Conservation (phyloP, 2,329 filamentous ascomycete genomes). For the Hortaea werneckii region DNA sequence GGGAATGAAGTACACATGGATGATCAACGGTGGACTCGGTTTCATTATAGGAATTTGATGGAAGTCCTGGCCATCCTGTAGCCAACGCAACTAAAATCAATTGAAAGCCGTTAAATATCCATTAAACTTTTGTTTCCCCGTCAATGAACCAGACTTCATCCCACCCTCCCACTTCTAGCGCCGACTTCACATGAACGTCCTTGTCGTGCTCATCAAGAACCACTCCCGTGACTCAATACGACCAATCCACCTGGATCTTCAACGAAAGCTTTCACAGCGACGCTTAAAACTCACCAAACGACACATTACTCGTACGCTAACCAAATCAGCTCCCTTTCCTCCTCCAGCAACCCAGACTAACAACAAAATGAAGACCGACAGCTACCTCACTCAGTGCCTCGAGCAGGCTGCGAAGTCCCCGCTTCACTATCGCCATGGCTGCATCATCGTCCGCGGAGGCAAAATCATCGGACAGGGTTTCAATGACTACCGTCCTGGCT, state of each 20-base stretch:
- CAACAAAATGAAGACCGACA: constrained; percentile 36
- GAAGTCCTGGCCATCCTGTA: no score
- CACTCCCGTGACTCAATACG: no score
- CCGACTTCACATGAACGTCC: no score
- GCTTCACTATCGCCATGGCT: constrained; percentile 42
- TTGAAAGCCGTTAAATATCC: no score
- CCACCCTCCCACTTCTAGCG: no score
- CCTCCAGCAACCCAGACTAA: constrained; percentile 8
- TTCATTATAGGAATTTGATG: no score
- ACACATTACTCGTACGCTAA: not conserved
- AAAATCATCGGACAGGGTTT: constrained; percentile 44
- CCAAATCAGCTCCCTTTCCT: not conserved
- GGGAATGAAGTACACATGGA: no score
- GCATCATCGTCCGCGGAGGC: constrained; percentile 42
- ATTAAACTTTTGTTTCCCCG: no score
- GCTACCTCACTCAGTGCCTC: constrained; percentile 41
- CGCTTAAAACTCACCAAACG: not conserved
- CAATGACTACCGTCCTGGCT: constrained; percentile 42
- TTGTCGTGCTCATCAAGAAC: no score
- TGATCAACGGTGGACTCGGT: no score
- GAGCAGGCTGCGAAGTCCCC: constrained; percentile 42
- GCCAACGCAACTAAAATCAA: no score
- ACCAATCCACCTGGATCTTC: not conserved
- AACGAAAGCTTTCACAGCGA: not conserved
- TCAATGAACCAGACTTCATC: no score